Percentiles rank a stretch among this genome's conserved stretches.
Conservation (phyloP, 148 eudicot genomes). For the Oxyria digyna region DNA sequence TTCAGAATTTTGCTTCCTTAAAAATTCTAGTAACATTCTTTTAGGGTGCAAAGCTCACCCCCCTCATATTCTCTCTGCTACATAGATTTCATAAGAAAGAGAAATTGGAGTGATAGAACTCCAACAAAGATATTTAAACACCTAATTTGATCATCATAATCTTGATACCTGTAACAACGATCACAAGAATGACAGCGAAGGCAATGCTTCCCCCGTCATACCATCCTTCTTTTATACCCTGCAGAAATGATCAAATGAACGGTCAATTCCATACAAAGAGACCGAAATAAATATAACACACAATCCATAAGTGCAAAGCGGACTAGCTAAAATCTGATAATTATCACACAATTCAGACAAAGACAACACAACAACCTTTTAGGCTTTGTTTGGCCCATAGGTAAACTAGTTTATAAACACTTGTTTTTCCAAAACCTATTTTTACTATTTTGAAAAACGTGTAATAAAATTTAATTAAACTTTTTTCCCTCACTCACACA, state of each 20-base stretch:
- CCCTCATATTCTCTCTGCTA: neutral
- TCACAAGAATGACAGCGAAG: slow-evolving; percentile 35
- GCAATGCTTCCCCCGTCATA: slow-evolving; percentile 46
- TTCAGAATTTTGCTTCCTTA: neutral
- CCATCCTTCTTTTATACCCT: slow-evolving; percentile 40
- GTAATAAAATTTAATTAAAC: too few species aligned
- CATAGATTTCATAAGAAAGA: neutral
- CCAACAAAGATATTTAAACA: neutral
- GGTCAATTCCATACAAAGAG: neutral
- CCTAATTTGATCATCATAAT: neutral
- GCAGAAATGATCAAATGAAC: slow-evolving; percentile 12
- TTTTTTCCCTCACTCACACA: too few species aligned
- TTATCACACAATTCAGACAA: neutral
- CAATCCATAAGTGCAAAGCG: neutral
- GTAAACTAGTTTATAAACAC: too few species aligned
- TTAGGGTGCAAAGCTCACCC: neutral
- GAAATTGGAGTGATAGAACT: neutral
- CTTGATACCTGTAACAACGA: slow-evolving; percentile 57
- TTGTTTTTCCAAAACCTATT: too few species aligned
- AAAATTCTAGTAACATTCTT: neutral
- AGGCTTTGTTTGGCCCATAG: too few species aligned
- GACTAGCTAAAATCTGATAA: neutral
- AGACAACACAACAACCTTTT: too few species aligned
- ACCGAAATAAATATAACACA: neutral
- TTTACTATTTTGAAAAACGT: too few species aligned